Conservation (phyloP, 2,329 filamentous ascomycete genomes). For the Sporothrix pallida region DNA sequence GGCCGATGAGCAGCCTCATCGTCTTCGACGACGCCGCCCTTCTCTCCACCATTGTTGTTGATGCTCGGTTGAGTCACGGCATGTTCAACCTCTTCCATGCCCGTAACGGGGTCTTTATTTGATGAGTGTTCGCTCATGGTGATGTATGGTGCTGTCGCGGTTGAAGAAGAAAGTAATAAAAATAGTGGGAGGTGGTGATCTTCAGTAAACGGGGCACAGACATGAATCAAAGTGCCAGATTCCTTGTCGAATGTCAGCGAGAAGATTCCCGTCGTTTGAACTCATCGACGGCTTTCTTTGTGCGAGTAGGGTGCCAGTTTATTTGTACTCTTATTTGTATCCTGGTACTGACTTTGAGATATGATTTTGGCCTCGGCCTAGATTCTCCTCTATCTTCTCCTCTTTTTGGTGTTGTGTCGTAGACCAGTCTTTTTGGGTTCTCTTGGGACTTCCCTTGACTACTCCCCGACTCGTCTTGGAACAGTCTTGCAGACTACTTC, state of each 20-base stretch:
- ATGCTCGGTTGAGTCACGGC: neutral
- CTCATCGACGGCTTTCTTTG: neutral
- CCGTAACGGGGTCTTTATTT: neutral
- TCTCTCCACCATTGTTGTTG: neutral
- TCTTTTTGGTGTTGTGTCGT: neutral
- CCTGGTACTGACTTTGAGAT: neutral
- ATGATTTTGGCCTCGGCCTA: neutral
- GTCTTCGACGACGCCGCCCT: neutral
- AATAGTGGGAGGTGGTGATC: neutral
- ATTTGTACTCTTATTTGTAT: neutral
- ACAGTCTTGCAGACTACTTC: neutral
- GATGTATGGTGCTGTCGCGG: neutral
- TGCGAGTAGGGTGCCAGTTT: neutral
- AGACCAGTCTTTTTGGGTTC: too few relatives aligned
- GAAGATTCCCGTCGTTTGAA: neutral
- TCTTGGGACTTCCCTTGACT: neutral
- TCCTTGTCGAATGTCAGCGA: neutral
- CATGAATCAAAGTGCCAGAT: neutral
- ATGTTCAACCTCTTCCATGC: neutral
- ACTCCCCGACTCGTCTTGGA: neutral
- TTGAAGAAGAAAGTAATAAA: neutral
- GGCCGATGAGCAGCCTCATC: neutral
- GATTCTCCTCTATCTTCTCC: neutral
- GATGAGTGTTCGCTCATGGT: slow-evolving; percentile 11
- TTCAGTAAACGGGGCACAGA: neutral